Base-by-base conservation (phyloP, 2,329 filamentous ascomycete species). In the Fusarium cicatricum region DNA sequence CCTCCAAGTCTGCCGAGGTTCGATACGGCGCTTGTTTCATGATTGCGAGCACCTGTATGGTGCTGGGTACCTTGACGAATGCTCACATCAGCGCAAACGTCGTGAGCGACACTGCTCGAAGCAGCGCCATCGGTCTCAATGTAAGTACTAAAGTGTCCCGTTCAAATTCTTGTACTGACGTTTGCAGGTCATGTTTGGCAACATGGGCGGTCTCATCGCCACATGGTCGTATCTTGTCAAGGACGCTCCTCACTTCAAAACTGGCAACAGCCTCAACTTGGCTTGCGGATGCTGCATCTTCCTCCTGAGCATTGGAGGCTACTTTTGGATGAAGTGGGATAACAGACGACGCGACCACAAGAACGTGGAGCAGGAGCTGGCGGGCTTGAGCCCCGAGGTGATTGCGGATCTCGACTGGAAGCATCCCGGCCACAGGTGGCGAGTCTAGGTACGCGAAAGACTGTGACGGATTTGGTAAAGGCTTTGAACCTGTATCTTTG, bases 391-490 rank as follows among this genome's bases (percentile, higher is more conserved):
- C n/a, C 71, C 77, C 59, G 71, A 79, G 65, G 75, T 85, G 65
- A 74, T 89, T 14, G 78, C 85, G 59, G 82, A 86, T 64, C 67
- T 90, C 57, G 87, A 90, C 67, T 90, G 86, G 85, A 82, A 79
- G 64, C 87, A 91, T 71, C 88, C 89, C 6, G 82, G 75, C 3
- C 90, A 90, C 69, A 81, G 85, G 62, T 90, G 88, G 88, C 37
- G 61, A 29, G 44, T 42, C 36, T 64, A 29, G 37, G 15, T 14
- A 37, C 19, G 15, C 16, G 44, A 11, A 31, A 42, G 14, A 42
- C 28, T 42, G 38, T 12, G 39, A 34, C 4, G 19, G 38, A 28
- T 49, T 34, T 41, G 14, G 16, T 21, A 9, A n/a, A 15, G 45
- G 36, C 36, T 48, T 16, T 28, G 21, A 49, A 29, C 29, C 46